Base-by-base conservation (phyloP, 768 basidiomycete species). In the Russula sp. region DNA sequence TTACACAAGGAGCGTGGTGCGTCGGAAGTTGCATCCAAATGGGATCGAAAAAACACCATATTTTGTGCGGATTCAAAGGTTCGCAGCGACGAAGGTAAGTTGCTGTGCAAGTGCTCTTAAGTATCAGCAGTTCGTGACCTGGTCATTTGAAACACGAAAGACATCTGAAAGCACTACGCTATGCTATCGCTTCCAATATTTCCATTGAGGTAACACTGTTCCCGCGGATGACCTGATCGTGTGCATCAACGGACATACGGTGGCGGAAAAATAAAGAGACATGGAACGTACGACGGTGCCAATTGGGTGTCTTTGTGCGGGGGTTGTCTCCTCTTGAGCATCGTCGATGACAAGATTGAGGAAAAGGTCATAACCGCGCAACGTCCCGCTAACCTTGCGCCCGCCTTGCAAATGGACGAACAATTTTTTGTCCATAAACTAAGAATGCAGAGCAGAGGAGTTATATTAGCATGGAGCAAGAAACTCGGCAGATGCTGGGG, bases 401-500 rank as follows among this genome's bases (percentile, higher is more conserved):
- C 94, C 94, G 53, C 91, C 93, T 74, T 97, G 94, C 8, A 99
- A 80, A 78, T 96, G 86, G 72, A 99, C 81, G 76, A 95, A 95
- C 70, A 98, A 79, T 72, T 89, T 91, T 80, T 98, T 96, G 84
- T 99, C 97, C 95, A 99, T 98, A 74, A 97, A 99, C 92, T 98
- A 52, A 49, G 44, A 46, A 49, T 11, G n/a, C 24, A 36, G 34
- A 59, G n/a, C 24, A 36, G 34, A 59, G 49, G 46, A 49, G 59
- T 63, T 13, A 14, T 13, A 36, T 36, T 57, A 57, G 48, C 30
- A 36, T 26, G 22, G 44, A 34, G 26, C 20, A n/a, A 8, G 2
- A 16, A 20, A 1, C 26, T 50, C 28, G 28, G 22, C 13, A 36
- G 40, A 57, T 40, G 46, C 9, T 60, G 49, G 70, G 70, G 50